Conservation (phyloP, 1,284 basidiomycete species). For the Athelia psychrophila region DNA sequence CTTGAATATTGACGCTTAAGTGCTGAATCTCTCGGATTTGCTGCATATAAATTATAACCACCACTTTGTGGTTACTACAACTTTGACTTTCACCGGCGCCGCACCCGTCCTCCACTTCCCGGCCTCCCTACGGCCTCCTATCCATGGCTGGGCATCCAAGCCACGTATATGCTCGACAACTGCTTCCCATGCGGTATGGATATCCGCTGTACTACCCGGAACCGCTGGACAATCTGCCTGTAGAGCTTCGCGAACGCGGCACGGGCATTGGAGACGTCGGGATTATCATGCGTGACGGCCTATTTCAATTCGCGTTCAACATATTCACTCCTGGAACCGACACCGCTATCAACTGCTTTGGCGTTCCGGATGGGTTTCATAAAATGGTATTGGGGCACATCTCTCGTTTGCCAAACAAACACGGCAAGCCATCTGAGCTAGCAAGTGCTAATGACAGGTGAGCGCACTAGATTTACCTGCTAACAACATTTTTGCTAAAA, state of each 20-base stretch:
- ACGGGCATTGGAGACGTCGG: slow-evolving; percentile 30
- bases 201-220: slow-evolving; percentile 29
- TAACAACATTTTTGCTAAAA: no score
- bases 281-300: slow-evolving; percentile 19
- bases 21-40: no score
- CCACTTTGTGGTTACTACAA: no score
- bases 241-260: slow-evolving; percentile 20
- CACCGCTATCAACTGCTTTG: neutral
- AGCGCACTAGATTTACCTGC: neutral
- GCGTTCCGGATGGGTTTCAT: slow-evolving; percentile 16
- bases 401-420: slow-evolving; percentile 9
- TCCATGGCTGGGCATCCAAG: neutral
- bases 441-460: neutral
- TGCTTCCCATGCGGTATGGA: slow-evolving; percentile 11
- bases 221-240: slow-evolving; percentile 13
- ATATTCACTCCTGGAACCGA: neutral
- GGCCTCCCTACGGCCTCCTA: no score
- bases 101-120: no score
- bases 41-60: no score
- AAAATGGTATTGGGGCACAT: slow-evolving; percentile 2
- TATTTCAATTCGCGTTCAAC: slow-evolving; percentile 29
- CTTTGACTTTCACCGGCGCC: no score
- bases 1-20: no score
- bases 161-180: neutral
- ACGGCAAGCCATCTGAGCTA: neutral